Evolutionary conservation across 129 eudicot species (phyloP).

Genomic region (Helianthus tuberosus): DNA sequence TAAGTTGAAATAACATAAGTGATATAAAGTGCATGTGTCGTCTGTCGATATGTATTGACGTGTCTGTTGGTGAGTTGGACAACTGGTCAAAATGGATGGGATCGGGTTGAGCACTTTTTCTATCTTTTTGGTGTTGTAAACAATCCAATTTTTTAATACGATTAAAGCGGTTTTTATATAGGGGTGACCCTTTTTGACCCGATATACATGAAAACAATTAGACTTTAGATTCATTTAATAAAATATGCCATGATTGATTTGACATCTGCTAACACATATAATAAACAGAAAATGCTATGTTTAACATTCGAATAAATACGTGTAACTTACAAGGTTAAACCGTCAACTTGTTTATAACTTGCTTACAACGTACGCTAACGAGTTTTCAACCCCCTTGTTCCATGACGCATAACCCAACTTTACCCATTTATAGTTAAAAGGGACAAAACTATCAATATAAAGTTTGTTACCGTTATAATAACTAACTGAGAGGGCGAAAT

Average conservation of each 20-base stretch:
- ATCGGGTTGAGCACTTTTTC: not conserved
- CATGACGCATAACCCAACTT: too few relatives aligned
- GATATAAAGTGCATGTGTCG: not conserved
- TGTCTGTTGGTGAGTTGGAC: too few relatives aligned
- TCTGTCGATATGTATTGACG: not conserved
- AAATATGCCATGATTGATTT: too few relatives aligned
- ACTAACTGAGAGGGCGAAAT: conserved; percentile 4
- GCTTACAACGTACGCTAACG: too few relatives aligned
- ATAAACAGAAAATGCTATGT: not conserved
- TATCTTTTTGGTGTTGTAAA: not conserved
- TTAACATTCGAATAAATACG: not conserved
- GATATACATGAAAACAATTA: too few relatives aligned
- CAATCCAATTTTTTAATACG: not conserved
- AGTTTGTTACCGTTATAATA: not conserved
- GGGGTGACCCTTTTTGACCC: too few relatives aligned
- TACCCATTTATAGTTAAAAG: not conserved
- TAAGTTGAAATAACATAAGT: not conserved
- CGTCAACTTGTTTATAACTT: too few relatives aligned
- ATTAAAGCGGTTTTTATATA: not conserved
- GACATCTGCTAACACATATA: not conserved
- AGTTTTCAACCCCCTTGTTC: too few relatives aligned
- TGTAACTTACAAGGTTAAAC: not conserved
- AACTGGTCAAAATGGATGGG: not conserved
- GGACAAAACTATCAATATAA: not conserved
- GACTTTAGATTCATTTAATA: too few relatives aligned